These are phyloP conservation scores for Ustanciosporium gigantosporum DNA, from an alignment of 1,284 basidiomycete genomes.

Conservation along the genomic window DNA sequence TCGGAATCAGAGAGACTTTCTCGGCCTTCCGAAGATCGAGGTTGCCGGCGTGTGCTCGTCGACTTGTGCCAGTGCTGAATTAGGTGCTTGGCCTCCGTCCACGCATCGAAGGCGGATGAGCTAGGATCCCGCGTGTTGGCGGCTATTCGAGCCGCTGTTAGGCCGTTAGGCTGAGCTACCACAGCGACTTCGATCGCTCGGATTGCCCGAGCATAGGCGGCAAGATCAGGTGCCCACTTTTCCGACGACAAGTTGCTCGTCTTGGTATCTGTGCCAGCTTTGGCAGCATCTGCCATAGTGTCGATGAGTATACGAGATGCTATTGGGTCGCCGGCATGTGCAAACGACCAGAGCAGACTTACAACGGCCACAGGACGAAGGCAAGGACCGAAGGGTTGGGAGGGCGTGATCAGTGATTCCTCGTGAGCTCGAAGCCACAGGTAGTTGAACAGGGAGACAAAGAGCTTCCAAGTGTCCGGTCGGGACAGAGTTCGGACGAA, in stretches of 20 bases:
- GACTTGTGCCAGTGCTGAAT: slow-evolving; percentile 4
- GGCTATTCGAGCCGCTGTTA: slow-evolving; percentile 6
- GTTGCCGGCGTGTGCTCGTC: neutral
- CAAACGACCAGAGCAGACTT: slow-evolving; percentile 5
- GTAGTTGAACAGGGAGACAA: slow-evolving; percentile 26
- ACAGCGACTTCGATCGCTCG: slow-evolving; percentile 6
- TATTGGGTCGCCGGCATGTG: slow-evolving; percentile 11
- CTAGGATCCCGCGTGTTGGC: neutral
- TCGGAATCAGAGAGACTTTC: neutral
- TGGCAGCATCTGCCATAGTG: slow-evolving; percentile 15
- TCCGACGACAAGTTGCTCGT: neutral
- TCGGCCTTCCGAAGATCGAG: too few species aligned
- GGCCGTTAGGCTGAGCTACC: slow-evolving; percentile 3
- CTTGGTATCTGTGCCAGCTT: neutral
- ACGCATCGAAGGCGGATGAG: slow-evolving; percentile 6
- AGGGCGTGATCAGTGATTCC: neutral
- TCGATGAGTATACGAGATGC: slow-evolving; percentile 15
- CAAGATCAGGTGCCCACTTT: slow-evolving; percentile 11
- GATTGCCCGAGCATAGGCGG: slow-evolving; percentile 16
- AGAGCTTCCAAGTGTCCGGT: neutral
- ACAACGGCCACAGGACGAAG: slow-evolving; percentile 4
- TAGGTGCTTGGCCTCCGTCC: slow-evolving; percentile 15
- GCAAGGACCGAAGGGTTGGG: slow-evolving; percentile 4
- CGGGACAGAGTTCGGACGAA: slow-evolving; percentile 3
- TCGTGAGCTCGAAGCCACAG: slow-evolving; percentile 15